These are phyloP conservation scores for Apiotrichum veenhuisii DNA, from an alignment of 1,284 basidiomycete species.

Conservation along the genomic window DNA sequence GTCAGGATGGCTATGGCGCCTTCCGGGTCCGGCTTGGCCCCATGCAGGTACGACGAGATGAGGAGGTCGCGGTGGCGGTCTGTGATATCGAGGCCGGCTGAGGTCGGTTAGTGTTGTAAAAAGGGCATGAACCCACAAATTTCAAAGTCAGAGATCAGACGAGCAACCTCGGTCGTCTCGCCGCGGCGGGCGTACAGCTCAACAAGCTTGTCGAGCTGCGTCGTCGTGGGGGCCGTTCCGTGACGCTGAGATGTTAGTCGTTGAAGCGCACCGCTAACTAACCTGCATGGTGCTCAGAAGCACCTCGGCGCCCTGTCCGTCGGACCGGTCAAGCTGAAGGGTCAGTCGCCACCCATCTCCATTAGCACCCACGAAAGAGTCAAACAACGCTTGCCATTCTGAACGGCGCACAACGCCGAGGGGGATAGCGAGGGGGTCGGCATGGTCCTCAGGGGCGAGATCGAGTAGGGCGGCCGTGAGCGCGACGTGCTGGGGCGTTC, in stretches of 20 bases:
- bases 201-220: slow-evolving; percentile 19
- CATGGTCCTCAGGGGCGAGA: slow-evolving; percentile 1
- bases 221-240: slow-evolving; percentile 6
- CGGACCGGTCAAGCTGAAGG: slow-evolving; percentile 4
- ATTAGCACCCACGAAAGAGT: slow-evolving; percentile 29
- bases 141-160: slow-evolving; percentile 22
- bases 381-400: slow-evolving; percentile 41
- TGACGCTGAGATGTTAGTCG: slow-evolving; percentile 11
- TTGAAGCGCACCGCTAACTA: neutral
- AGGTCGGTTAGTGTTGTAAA: slow-evolving; percentile 7
- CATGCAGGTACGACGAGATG: slow-evolving; percentile 27
- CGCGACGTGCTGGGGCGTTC: slow-evolving; percentile 20
- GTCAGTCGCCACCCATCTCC: neutral
- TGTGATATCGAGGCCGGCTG: slow-evolving; percentile 20
- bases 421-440: slow-evolving; percentile 19
- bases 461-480: slow-evolving; percentile 10
- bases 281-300: slow-evolving; percentile 21
- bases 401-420: slow-evolving; percentile 32
- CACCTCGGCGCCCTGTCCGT: slow-evolving; percentile 16
- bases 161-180: slow-evolving; percentile 21
- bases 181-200: slow-evolving; percentile 24
- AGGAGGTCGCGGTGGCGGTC: slow-evolving; percentile 31
- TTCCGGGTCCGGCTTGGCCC: slow-evolving; percentile 23
- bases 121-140: too few species aligned
- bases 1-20: slow-evolving; percentile 43